These are phyloP conservation scores for Malus sieversii DNA, from an alignment of 306 rosid genomes.

Conservation along the genomic window DNA sequence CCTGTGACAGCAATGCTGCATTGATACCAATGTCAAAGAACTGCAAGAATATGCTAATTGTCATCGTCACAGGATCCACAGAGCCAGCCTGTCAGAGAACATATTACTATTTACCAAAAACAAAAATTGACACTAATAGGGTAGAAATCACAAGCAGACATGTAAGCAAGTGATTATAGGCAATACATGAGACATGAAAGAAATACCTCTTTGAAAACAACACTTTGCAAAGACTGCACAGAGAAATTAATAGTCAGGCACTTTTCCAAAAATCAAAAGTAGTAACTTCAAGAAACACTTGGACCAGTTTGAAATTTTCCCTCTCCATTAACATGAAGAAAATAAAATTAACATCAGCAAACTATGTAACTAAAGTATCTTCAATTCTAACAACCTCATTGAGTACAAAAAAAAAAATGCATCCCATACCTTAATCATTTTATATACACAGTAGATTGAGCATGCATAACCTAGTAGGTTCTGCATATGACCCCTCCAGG, in stretches of 20 bases:
- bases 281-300: neutral
- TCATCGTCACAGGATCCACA: conserved; percentile 92
- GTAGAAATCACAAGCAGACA: neutral
- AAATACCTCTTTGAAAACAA: conserved; percentile 92
- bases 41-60: conserved; percentile 81
- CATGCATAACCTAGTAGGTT: conserved; percentile 97
- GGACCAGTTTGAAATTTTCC: neutral
- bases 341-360: neutral
- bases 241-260: conserved; percentile 36
- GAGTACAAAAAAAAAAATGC: neutral
- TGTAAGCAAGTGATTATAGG: neutral
- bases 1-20: conserved; percentile 93
- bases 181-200: conserved; percentile 3
- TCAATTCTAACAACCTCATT: neutral
- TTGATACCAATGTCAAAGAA: conserved; percentile 94
- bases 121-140: neutral
- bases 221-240: conserved; percentile 97
- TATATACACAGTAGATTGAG: conserved; percentile 91
- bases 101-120: conserved; percentile 7
- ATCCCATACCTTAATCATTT: conserved; percentile 80
- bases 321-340: neutral
- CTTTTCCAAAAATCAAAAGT: neutral
- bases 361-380: neutral
- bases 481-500: conserved; percentile 98
- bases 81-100: conserved; percentile 75